Evolutionary conservation across 2,329 filamentous ascomycete genomes (phyloP).

Genomic region (Zymoseptoria passerinii): DNA sequence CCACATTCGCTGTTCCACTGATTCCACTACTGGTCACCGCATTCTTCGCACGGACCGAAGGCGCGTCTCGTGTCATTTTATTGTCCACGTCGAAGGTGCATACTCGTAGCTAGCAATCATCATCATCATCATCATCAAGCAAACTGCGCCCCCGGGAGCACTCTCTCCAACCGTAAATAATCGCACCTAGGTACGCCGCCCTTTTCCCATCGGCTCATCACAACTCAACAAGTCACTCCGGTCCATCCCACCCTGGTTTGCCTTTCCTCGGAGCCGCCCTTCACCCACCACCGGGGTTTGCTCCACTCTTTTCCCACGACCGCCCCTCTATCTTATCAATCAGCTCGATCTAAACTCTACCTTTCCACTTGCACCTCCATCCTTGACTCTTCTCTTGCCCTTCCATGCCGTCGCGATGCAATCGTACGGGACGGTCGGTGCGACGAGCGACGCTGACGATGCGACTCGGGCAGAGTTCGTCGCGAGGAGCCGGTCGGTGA

Average conservation of each 20-base stretch:
- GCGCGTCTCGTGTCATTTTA: background rate
- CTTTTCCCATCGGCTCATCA: background rate
- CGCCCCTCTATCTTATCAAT: constrained; percentile 1
- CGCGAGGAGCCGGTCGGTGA: constrained; percentile 10
- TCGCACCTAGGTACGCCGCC: background rate
- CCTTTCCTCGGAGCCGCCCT: background rate
- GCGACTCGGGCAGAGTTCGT: constrained; percentile 7
- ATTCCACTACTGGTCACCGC: background rate
- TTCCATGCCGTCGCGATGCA: constrained; percentile 11
- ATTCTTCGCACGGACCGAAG: background rate
- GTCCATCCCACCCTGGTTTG: background rate
- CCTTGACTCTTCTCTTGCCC: background rate
- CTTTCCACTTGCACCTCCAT: constrained; percentile 1
- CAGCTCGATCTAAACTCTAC: constrained; percentile 8
- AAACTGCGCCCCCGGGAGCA: background rate
- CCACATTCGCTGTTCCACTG: background rate
- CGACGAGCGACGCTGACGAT: constrained; percentile 6
- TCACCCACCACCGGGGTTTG: background rate
- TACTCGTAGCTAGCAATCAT: background rate
- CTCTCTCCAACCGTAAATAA: background rate
- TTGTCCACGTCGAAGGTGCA: background rate
- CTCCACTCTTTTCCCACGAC: background rate
- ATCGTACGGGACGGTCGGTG: constrained; percentile 14
- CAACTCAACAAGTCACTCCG: background rate
- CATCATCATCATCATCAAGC: background rate